A percentile compares a stretch with the other conserved stretches of the same genome.
Evolutionary conservation across 2,329 filamentous ascomycete species (phyloP).

Genomic region (Exophiala sideris): DNA sequence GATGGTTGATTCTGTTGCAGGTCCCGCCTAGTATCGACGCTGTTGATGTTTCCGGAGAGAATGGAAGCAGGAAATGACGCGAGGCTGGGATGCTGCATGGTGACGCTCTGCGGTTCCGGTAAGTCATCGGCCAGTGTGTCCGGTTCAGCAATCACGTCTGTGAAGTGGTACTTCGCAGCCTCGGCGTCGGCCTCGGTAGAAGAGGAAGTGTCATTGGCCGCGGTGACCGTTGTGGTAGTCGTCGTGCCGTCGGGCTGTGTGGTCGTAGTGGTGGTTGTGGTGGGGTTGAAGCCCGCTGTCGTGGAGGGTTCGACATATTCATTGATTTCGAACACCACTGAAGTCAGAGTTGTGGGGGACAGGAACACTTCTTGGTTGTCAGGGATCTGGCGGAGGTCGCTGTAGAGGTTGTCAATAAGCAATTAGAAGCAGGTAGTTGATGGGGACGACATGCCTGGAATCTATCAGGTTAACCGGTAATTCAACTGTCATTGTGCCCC

Average conservation of each 20-base stretch:
- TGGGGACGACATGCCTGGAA: conserved; percentile 20
- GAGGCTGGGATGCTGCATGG: conserved; percentile 16
- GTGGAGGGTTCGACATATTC: conserved; percentile 61
- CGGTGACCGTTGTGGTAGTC: neutral
- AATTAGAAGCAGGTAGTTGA: neutral
- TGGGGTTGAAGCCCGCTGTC: neutral
- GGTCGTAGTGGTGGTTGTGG: conserved; percentile 24
- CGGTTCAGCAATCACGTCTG: conserved; percentile 43
- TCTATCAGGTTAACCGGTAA: conserved; percentile 26
- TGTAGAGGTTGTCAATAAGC: conserved; percentile 1
- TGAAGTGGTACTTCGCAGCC: conserved; percentile 44
- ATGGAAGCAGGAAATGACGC: conserved; percentile 21
- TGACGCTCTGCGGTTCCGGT: conserved; percentile 2
- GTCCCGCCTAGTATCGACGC: conserved; percentile 7
- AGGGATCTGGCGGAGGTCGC: conserved; percentile 29
- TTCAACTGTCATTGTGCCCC: conserved; percentile 27
- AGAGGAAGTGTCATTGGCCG: neutral
- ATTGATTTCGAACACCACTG: conserved; percentile 85
- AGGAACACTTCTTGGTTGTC: conserved; percentile 91
- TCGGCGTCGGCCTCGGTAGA: conserved; percentile 10
- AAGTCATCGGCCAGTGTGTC: conserved; percentile 18
- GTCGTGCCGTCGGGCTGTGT: conserved; percentile 1
- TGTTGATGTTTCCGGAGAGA: conserved; percentile 22
- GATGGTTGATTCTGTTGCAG: neutral
- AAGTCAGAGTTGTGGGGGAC: conserved; percentile 76